Evolutionary conservation across 768 basidiomycete species (phyloP), one percentile per base, ranked within the genome.

Genomic region (Tricholoma terreum): DNA sequence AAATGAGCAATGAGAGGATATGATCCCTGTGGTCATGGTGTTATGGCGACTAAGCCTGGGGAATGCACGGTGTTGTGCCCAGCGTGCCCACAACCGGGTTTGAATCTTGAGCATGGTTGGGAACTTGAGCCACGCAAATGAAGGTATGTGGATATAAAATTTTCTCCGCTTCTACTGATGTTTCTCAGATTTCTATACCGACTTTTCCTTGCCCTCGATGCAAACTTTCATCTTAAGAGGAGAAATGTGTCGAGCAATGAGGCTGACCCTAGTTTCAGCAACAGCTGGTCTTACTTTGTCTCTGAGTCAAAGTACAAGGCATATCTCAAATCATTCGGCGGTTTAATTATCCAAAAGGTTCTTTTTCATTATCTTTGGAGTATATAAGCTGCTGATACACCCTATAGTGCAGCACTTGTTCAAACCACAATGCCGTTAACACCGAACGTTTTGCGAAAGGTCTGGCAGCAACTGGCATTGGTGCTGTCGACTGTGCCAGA

Each of bases 11-110:
- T 69, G 24, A 38, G 67, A 36, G 63, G 67, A 48, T 64, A 71
- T 57, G 58, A 67, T 58, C 57, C 60, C 51, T 55, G 49, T 21
- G 61, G 67, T 4, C 56, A 49, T 21, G 61, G 67, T 4, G 56
- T 55, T 5, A 21, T 17, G 2, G 58, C 35, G 6, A 72, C 71
- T 1, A 34, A 52, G 22, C 54, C 54, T 12, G 71, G 75, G 0
- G 65, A 67, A 55, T 61, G 67, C 8, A 69, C 69, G 0, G 57
- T 74, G 1, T 53, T 58, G 4, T 76, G 73, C 50, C 71, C 71
- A 3, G 71, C 72, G 3, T 77, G 75, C 56, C 76, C 74, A 1
- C 67, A 69, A 0, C 70, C 68, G 0, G 67, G 60, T 0, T 59
- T 66, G 0, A 75, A 75, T 57, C 51, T 77, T 1, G 66, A 65